phyloP scores from a whole-genome alignment of 192 early-diverging fungal species.

The Coemansia furcata region DNA sequence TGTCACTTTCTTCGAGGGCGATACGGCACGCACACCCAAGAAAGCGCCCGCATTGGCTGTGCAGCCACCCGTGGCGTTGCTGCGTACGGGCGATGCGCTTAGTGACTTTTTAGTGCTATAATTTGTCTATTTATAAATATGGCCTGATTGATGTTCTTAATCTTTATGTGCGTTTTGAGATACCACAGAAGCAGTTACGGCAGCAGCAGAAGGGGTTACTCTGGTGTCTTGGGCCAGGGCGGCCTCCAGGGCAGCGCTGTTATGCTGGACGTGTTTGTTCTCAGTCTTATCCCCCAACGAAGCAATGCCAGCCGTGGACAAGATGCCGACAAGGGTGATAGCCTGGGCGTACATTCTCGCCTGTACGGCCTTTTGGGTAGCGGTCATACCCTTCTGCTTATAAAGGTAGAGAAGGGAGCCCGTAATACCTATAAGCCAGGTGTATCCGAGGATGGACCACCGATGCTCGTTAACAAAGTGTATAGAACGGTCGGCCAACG shows the following conservation, averaged over 20 bases:
- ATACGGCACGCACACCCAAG: conserved; percentile 60
- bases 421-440: conserved; percentile 51
- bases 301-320: conserved; percentile 59
- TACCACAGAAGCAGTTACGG: neutral
- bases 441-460: conserved; percentile 52
- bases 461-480: conserved; percentile 41
- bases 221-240: conserved; percentile 35
- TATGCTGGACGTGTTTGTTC: conserved; percentile 20
- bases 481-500: conserved; percentile 11
- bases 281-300: conserved; percentile 30
- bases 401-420: conserved; percentile 39
- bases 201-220: neutral
- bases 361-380: conserved; percentile 65
- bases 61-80: conserved; percentile 54
- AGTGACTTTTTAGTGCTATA: conserved; percentile 42
- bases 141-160: neutral
- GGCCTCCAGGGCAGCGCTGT: conserved; percentile 45
- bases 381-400: conserved; percentile 54
- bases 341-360: conserved; percentile 73
- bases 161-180: neutral
- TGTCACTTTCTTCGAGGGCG: conserved; percentile 68
- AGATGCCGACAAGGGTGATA: conserved; percentile 59
- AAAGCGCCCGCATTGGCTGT: conserved; percentile 61
- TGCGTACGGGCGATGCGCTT: conserved; percentile 53
- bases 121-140: neutral